Evolutionary conservation across 2,329 filamentous ascomycete species (phyloP).

Genomic region (Orbilia brochopaga): DNA sequence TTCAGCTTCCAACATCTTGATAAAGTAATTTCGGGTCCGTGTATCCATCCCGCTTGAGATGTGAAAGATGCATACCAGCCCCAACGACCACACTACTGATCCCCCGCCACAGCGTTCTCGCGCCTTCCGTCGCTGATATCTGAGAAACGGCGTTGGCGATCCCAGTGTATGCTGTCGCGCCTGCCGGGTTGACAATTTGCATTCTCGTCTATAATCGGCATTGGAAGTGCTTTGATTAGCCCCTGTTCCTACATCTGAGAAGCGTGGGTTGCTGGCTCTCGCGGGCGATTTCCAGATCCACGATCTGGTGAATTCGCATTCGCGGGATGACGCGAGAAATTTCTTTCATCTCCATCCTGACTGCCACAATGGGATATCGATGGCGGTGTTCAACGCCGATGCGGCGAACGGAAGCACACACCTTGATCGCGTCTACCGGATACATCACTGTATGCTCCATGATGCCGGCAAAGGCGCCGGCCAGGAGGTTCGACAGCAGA

Average conservation of each 20-base stretch:
- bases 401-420: slow-evolving; percentile 58
- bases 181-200: slow-evolving; percentile 88
- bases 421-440: slow-evolving; percentile 96
- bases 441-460: slow-evolving; percentile 99
- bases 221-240: slow-evolving; percentile 49
- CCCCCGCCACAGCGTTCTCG: slow-evolving; percentile 91
- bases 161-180: slow-evolving; percentile 81
- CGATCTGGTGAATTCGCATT: too few species aligned
- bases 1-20: slow-evolving; percentile 52
- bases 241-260: slow-evolving; percentile 1
- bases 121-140: slow-evolving; percentile 86
- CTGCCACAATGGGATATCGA: not conserved
- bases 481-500: slow-evolving; percentile 92
- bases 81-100: slow-evolving; percentile 95
- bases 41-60: slow-evolving; percentile 4
- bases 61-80: slow-evolving; percentile 70
- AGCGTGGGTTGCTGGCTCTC: too few species aligned
- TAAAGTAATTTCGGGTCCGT: slow-evolving; percentile 2
- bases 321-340: not conserved
- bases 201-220: slow-evolving; percentile 77
- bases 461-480: slow-evolving; percentile 95
- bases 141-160: slow-evolving; percentile 90
- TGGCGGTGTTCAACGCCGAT: slow-evolving; percentile 15
- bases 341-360: not conserved
- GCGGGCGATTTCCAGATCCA: too few species aligned